A percentile compares a stretch with the other conserved stretches of the same genome.
These are phyloP conservation scores for Sphenostylis stenocarpa DNA, from an alignment of 306 rosid species.

Conservation along the genomic window DNA sequence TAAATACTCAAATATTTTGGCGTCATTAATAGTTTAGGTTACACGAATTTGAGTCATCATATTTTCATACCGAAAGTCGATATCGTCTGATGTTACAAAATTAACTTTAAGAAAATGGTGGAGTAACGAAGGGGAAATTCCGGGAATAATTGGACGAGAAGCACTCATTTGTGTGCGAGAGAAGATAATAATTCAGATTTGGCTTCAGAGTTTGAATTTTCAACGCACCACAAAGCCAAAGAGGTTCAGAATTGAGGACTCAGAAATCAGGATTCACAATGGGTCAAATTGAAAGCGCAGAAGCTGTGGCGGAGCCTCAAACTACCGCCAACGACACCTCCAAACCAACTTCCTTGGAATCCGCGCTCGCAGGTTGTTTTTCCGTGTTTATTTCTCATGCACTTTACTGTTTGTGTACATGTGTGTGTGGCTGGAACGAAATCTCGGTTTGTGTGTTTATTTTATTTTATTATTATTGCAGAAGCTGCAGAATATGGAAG, in stretches of 20 bases:
- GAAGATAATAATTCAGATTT: neutral
- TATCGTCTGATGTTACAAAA: too few relatives aligned
- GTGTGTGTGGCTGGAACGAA: constrained; percentile 13
- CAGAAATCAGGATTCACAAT: neutral
- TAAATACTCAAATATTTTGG: too few relatives aligned
- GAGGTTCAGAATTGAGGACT: neutral
- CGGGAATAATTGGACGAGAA: neutral
- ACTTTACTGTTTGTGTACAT: constrained; percentile 37
- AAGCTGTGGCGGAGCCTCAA: neutral
- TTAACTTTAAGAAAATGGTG: too few relatives aligned
- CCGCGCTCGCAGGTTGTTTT: constrained; percentile 58
- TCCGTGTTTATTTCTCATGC: neutral
- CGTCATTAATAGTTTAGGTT: too few relatives aligned
- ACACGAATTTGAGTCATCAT: too few relatives aligned
- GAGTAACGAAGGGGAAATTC: too few relatives aligned
- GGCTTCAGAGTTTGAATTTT: neutral
- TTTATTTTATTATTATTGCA: constrained; percentile 34
- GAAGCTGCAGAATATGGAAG: constrained; percentile 89
- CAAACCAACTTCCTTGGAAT: constrained; percentile 48
- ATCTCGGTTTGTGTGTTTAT: constrained; percentile 20
- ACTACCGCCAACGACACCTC: neutral
- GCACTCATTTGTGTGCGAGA: neutral
- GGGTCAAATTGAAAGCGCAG: constrained; percentile 40
- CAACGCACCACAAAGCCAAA: neutral
- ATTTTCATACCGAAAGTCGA: too few relatives aligned